Percentiles rank a stretch among this genome's conserved stretches.
These are phyloP conservation scores for Camellia sinensis DNA, from an alignment of 148 eudicot genomes.

Conservation along the genomic window DNA sequence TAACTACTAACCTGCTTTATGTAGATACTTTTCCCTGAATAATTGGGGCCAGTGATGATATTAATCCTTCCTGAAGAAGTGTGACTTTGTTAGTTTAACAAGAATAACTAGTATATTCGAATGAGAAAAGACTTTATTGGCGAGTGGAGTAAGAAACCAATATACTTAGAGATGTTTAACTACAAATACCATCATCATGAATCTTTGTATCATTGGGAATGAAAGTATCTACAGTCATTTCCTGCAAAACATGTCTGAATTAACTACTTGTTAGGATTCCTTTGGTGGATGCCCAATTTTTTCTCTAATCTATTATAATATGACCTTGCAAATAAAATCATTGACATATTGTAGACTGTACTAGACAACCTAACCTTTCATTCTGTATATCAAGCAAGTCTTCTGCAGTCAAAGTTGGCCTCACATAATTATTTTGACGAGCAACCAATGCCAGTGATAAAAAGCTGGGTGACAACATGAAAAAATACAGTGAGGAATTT, in stretches of 20 bases:
- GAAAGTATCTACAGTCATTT: conserved; percentile 95
- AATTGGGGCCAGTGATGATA: conserved; percentile 95
- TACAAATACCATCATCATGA: conserved; percentile 53
- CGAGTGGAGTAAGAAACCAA: conserved; percentile 12
- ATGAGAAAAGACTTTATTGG: background rate
- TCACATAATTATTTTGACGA: conserved; percentile 86
- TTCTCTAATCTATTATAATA: background rate
- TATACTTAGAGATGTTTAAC: conserved; percentile 11
- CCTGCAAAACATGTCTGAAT: conserved; percentile 94
- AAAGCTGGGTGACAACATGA: conserved; percentile 40
- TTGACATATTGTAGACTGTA: background rate
- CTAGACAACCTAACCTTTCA: conserved; percentile 66
- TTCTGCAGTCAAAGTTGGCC: conserved; percentile 76
- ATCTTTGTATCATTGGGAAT: conserved; percentile 92
- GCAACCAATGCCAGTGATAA: conserved; percentile 88
- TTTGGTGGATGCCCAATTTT: background rate
- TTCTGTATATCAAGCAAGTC: conserved; percentile 76
- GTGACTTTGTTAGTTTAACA: conserved; percentile 6
- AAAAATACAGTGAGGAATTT: conserved; percentile 3
- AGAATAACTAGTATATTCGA: background rate
- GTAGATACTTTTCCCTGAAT: conserved; percentile 96
- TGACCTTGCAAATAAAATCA: background rate
- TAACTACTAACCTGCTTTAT: conserved; percentile 73
- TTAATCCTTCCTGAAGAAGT: conserved; percentile 73
- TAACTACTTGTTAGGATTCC: conserved; percentile 6